Base-by-base conservation (phyloP, 73 alveolate species). In the Paramecium sexaurelia region DNA sequence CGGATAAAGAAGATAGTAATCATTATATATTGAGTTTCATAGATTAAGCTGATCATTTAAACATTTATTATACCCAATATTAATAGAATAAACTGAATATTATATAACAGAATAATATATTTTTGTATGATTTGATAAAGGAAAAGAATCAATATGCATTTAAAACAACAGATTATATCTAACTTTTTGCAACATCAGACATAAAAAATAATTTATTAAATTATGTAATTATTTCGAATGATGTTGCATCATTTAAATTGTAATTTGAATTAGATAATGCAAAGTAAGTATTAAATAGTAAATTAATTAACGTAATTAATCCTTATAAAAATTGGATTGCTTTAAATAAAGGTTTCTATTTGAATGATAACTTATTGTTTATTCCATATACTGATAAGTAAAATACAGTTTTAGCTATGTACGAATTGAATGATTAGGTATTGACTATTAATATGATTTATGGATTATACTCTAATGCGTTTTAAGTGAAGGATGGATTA, bases 41-140 rank as follows among this genome's bases (percentile, higher is more conserved):
- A 0, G 83, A 61, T 61, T 61, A 61, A 24, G 83, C 83, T 61
- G 83, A 61, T 32, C 39, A 61, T 61, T 61, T 61, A 61, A 61
- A 61, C 24, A 10, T 61, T 10, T 61, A 29, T 15, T 61, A 61
- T 6, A 61, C 83, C 2, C 47, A 61, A 24, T 61, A 22, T 61
- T 11, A 61, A 61, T 26, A 32, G 26, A 32, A 26, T 61, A 61
- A 29, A 7, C 43, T 61, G 9, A 61, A 61, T 29, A 61, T 61
- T 7, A 26, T 61, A 1, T 61, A 26, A 32, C 0, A 19, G 11
- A 61, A 32, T 9, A 61, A 32, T 32, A 26, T 61, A 11, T 61
- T 22, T 26, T 13, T 61, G 19, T 61, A 61, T 13, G 43, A 61
- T 61, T 29, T 61, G 6, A 24, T 61, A 11, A 29, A 13, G 47